Conservation (phyloP, 768 basidiomycete genomes). For the Rhizopogon sp. region DNA sequence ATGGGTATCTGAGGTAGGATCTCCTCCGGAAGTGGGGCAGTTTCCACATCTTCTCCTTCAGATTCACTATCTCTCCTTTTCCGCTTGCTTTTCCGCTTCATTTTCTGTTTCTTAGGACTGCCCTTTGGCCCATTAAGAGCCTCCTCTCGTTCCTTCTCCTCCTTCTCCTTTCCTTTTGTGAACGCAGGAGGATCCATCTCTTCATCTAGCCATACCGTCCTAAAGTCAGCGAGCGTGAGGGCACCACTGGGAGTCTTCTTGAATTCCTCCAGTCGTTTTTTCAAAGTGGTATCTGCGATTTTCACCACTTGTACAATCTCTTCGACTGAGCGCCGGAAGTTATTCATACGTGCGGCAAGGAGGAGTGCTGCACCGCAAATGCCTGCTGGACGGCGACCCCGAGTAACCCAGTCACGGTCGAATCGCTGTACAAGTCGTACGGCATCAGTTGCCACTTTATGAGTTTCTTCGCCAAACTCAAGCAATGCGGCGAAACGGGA, state of each 20-base stretch:
- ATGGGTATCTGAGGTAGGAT: slow-evolving; percentile 14
- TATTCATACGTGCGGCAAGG: slow-evolving; percentile 97
- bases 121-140: slow-evolving; percentile 27
- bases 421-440: slow-evolving; percentile 91
- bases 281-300: slow-evolving; percentile 92
- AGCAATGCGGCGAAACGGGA: slow-evolving; percentile 91
- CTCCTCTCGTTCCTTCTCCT: slow-evolving; percentile 49
- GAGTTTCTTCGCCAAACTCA: slow-evolving; percentile 93
- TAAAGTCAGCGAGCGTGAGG: slow-evolving; percentile 84
- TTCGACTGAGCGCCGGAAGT: slow-evolving; percentile 87
- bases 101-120: slow-evolving; percentile 19
- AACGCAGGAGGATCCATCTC: slow-evolving; percentile 92
- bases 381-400: slow-evolving; percentile 91
- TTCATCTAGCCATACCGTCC: slow-evolving; percentile 87
- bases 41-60: slow-evolving; percentile 24
- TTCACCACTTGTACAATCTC: slow-evolving; percentile 99
- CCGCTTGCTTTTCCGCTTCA: slow-evolving; percentile 31
- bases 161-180: slow-evolving; percentile 68
- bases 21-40: slow-evolving; percentile 10
- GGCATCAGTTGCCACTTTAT: slow-evolving; percentile 89
- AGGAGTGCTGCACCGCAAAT: slow-evolving; percentile 96
- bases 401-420: slow-evolving; percentile 96
- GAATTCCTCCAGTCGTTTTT: slow-evolving; percentile 94
- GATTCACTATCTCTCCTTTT: slow-evolving; percentile 35
- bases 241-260: slow-evolving; percentile 81